phyloP scores from a whole-genome alignment of 2,329 filamentous ascomycete genomes.

The Sporothrix pallida region DNA sequence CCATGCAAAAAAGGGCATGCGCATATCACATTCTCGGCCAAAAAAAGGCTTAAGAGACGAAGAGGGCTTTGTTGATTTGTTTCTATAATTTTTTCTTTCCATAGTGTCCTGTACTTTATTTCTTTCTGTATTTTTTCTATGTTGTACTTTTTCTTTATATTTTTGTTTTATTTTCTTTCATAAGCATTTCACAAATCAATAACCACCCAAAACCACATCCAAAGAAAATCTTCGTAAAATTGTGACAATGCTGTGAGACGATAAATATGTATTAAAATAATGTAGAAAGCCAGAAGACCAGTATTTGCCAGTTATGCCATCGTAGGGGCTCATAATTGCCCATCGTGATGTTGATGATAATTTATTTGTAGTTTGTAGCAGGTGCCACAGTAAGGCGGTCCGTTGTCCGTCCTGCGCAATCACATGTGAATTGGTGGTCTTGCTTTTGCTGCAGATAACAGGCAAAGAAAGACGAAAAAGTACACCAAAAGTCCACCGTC shows the following conservation, averaged over 20 bases:
- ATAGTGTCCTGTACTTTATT: not conserved
- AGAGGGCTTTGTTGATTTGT: too few relatives aligned
- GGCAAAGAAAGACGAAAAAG: not conserved
- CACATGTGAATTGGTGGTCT: conserved; percentile 16
- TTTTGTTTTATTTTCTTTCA: not conserved
- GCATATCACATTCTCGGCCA: too few relatives aligned
- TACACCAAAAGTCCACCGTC: not conserved
- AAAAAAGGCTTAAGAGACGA: too few relatives aligned
- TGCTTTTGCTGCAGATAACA: not conserved
- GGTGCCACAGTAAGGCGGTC: not conserved
- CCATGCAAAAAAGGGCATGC: too few relatives aligned
- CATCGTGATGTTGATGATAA: not conserved
- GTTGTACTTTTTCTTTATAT: not conserved
- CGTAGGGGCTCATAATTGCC: too few relatives aligned
- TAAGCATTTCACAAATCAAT: too few relatives aligned
- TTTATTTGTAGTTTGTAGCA: not conserved
- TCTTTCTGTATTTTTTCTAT: not conserved
- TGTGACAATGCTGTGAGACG: too few relatives aligned
- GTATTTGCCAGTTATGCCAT: too few relatives aligned
- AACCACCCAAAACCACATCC: too few relatives aligned
- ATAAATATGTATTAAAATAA: not conserved
- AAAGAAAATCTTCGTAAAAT: too few relatives aligned
- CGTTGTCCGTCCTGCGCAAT: not conserved
- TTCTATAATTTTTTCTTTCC: too few relatives aligned
- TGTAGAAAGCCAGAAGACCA: not conserved